Evolutionary conservation across 2,329 filamentous ascomycete species (phyloP).

Genomic region (Alternaria conjuncta): DNA sequence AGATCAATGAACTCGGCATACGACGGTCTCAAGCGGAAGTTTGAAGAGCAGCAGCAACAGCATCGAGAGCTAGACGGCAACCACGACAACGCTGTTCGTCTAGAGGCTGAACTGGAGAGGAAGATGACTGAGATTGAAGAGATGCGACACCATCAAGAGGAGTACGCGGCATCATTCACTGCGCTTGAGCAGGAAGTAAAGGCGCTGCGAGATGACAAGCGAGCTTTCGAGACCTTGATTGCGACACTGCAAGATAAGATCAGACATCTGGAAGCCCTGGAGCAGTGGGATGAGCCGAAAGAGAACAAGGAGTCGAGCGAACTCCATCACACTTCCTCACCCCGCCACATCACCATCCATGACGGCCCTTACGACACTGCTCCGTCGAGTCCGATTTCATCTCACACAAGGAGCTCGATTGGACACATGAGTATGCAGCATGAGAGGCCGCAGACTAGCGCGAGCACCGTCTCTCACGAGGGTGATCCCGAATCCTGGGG

Average conservation of each 20-base stretch:
- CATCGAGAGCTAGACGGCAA: slow-evolving; percentile 13
- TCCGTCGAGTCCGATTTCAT: slow-evolving; percentile 12
- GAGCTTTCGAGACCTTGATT: slow-evolving; percentile 39
- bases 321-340: slow-evolving; percentile 6
- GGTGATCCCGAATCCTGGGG: slow-evolving; percentile 39
- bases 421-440: slow-evolving; percentile 13
- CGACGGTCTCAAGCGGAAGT: slow-evolving; percentile 25
- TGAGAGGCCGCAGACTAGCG: slow-evolving; percentile 28
- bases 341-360: slow-evolving; percentile 17
- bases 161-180: slow-evolving; percentile 31
- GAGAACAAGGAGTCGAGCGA: slow-evolving; percentile 12
- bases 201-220: slow-evolving; percentile 39
- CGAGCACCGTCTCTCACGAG: slow-evolving; percentile 23
- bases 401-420: slow-evolving; percentile 18
- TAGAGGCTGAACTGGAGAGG: slow-evolving; percentile 24
- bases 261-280: slow-evolving; percentile 31
- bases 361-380: slow-evolving; percentile 15
- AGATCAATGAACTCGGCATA: slow-evolving; percentile 30
- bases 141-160: slow-evolving; percentile 30
- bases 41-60: slow-evolving; percentile 23
- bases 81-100: slow-evolving; percentile 16
- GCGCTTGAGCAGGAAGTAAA: slow-evolving; percentile 40
- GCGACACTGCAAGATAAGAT: slow-evolving; percentile 40
- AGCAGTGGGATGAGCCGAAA: slow-evolving; percentile 20
- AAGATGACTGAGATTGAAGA: slow-evolving; percentile 38